Evolutionary conservation across 2,329 filamentous ascomycete genomes (phyloP).

Genomic region (Madurella fahalii): DNA sequence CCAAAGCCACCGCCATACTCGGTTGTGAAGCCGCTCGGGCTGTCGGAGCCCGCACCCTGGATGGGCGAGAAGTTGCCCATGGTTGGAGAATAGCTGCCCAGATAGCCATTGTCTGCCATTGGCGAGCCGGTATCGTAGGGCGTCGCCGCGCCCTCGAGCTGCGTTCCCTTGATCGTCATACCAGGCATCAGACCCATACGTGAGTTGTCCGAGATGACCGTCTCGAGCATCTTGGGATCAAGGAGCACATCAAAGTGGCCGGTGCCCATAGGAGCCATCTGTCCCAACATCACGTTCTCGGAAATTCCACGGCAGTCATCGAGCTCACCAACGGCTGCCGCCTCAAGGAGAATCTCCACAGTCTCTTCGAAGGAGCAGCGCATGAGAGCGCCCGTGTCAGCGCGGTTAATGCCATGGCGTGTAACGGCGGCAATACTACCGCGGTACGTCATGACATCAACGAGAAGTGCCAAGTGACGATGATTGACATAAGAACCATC

Average conservation of each 20-base stretch:
- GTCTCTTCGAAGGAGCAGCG: constrained; percentile 99
- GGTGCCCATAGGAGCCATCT: constrained; percentile 94
- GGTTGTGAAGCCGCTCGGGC: constrained; percentile 60
- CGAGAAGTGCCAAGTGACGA: constrained; percentile 88
- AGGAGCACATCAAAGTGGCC: constrained; percentile 92
- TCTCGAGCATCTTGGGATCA: constrained; percentile 93
- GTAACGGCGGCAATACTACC: constrained; percentile 94
- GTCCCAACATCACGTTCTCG: constrained; percentile 97
- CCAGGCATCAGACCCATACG: constrained; percentile 78
- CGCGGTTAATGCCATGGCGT: constrained; percentile 96
- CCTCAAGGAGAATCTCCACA: constrained; percentile 95
- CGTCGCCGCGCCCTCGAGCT: constrained; percentile 79
- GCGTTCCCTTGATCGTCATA: constrained; percentile 70
- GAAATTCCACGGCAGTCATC: constrained; percentile 98
- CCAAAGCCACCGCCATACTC: constrained; percentile 54
- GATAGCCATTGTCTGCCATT: constrained; percentile 65
- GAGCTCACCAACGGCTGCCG: constrained; percentile 87
- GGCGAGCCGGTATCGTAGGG: constrained; percentile 89
- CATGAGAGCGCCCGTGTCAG: constrained; percentile 97
- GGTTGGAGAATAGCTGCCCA: constrained; percentile 56
- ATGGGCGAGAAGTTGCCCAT: constrained; percentile 72
- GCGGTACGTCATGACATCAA: constrained; percentile 96
- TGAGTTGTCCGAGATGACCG: constrained; percentile 88
- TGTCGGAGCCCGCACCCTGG: constrained; percentile 68
- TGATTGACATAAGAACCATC: constrained; percentile 99